Percentiles rank a stretch among this genome's conserved stretches.
These are phyloP conservation scores for Harringtonia lauricola DNA, from an alignment of 2,329 filamentous ascomycete species.

Conservation along the genomic window DNA sequence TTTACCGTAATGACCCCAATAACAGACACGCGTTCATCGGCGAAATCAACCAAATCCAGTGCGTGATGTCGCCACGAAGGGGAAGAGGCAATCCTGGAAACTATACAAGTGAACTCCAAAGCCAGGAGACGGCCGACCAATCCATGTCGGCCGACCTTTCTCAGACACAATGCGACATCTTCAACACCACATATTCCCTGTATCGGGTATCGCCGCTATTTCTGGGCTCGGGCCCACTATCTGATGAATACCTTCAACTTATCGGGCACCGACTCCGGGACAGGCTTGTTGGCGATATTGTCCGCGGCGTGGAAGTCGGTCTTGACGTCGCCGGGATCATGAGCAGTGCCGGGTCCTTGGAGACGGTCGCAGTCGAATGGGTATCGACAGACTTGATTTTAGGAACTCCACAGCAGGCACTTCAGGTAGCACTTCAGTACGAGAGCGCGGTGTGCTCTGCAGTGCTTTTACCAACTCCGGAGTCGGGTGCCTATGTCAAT, in stretches of 20 bases:
- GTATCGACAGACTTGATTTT: constrained; percentile 21
- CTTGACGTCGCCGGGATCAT: constrained; percentile 21
- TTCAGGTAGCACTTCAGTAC: constrained; percentile 38
- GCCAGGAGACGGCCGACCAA: not conserved
- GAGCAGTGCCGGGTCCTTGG: constrained; percentile 30
- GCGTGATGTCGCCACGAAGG: not conserved
- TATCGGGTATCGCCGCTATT: constrained; percentile 44
- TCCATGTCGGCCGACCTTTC: constrained; percentile 15
- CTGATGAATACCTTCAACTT: constrained; percentile 24
- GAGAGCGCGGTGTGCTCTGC: constrained; percentile 41
- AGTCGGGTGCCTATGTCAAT: not conserved
- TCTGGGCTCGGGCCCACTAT: constrained; percentile 29
- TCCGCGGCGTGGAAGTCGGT: constrained; percentile 47
- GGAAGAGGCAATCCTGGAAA: not conserved
- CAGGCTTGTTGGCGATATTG: constrained; percentile 44
- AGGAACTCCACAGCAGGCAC: constrained; percentile 15
- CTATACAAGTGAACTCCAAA: not conserved
- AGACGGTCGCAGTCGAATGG: constrained; percentile 37
- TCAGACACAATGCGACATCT: constrained; percentile 21
- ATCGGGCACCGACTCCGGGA: constrained; percentile 41
- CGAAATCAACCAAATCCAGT: not conserved
- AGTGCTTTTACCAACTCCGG: constrained; percentile 31
- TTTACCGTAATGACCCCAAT: too few species aligned
- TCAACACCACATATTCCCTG: constrained; percentile 47
- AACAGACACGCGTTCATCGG: not conserved